These are phyloP conservation scores for Dichotomopilus funicola DNA, from an alignment of 2,329 filamentous ascomycete genomes.

Conservation along the genomic window DNA sequence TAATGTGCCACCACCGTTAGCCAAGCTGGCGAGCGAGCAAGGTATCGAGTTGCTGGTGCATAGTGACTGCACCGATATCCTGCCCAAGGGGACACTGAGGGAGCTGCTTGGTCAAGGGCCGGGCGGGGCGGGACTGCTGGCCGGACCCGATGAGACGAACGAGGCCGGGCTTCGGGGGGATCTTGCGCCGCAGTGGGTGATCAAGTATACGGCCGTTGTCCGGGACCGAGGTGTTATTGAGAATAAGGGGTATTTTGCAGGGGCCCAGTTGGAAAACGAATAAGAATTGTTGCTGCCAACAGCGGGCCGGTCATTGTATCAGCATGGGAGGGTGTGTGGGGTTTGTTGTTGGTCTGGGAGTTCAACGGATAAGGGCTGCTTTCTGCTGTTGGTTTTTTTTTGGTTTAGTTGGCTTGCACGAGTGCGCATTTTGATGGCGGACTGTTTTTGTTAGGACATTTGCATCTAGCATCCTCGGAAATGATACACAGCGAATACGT, in stretches of 20 bases:
- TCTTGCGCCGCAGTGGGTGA: slow-evolving; percentile 84
- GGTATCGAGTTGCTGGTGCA: slow-evolving; percentile 86
- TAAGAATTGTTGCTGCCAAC: slow-evolving; percentile 13
- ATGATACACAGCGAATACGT: slow-evolving; percentile 2
- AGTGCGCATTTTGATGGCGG: neutral
- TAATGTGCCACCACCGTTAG: slow-evolving; percentile 82
- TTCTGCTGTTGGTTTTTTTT: too few species aligned
- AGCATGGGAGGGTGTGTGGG: neutral
- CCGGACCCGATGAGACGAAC: slow-evolving; percentile 36
- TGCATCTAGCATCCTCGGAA: neutral
- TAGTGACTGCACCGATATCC: slow-evolving; percentile 86
- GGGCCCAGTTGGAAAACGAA: slow-evolving; percentile 58
- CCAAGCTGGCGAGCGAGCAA: slow-evolving; percentile 74
- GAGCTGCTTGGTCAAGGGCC: slow-evolving; percentile 71
- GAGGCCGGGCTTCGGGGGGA: slow-evolving; percentile 63
- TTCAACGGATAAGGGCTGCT: too few species aligned
- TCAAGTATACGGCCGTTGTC: slow-evolving; percentile 95
- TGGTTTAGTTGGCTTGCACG: too few species aligned
- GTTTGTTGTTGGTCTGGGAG: too few species aligned
- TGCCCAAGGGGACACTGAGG: slow-evolving; percentile 76
- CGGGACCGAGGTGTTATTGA: slow-evolving; percentile 92
- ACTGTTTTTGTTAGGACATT: neutral
- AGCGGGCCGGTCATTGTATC: slow-evolving; percentile 13
- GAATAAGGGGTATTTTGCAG: slow-evolving; percentile 96
- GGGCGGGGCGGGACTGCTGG: slow-evolving; percentile 69